Base-by-base conservation (phyloP, 441 rosid species). In the Theobroma grandiflorum region DNA sequence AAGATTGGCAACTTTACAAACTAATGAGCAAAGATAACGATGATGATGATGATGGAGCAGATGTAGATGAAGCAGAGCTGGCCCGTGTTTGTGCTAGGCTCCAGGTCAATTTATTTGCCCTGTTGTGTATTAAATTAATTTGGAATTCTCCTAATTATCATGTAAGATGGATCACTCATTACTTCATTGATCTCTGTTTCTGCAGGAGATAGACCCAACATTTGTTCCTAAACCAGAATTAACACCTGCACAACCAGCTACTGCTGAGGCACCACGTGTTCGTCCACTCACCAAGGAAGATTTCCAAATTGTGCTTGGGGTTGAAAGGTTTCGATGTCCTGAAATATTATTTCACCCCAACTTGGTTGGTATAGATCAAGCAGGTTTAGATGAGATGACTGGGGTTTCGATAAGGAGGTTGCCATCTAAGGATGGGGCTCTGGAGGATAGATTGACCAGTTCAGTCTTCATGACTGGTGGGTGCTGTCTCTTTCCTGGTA, bases 1-100 rank as follows among this genome's bases (percentile, higher is more conserved):
- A 96, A 88, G 98, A 96, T 85, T 93, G 99, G 99, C 93, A 96
- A 77, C 97, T 96, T 42, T 94, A 96, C 89, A 92, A 96, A 77
- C 88, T 88, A 53, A 96, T 95, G 98, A 89, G 98, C 88, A 92
- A 87, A 84, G 98, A 94, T 84, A 86, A 94, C n/a, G 98, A 94
- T 37, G 97, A 93, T 0, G 96, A 93, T n/a, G 98, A 93, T 8
- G 96, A 92, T 38, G 88, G 84, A 72, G 85, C 78, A 3, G 99
- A 96, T 66, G 89, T 88, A 61, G 94, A 90, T 76, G 98, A 95
- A 79, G 83, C 88, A 31, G 97, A 93, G 89, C 87, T 95, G 74
- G 82, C 86, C 58, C 96, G 88, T 58, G 64, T 96, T 83, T 89
- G 96, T 68, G 85, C 93, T 31, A 91, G 96, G 86, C 95, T 94